Base-by-base conservation (phyloP, 2,329 filamentous ascomycete species). In the Ophiostoma populinum region DNA sequence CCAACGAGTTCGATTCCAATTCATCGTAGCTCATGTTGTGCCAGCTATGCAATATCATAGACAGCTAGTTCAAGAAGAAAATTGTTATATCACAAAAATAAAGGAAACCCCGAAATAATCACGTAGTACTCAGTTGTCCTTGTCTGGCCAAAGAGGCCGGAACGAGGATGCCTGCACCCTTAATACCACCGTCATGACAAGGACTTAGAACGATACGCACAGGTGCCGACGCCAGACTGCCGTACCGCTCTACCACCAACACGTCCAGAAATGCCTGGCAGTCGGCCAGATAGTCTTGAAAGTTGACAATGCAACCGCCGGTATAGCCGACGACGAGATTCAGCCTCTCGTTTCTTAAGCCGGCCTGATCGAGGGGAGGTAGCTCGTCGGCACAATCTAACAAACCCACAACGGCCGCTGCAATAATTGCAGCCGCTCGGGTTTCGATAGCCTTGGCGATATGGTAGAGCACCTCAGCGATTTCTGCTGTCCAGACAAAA, bases 261-360 rank as follows among this genome's bases (percentile, higher is more conserved):
- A 54, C 49, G 46, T 82, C 72, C 33, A 86, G 62, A 48, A 79
- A 79, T 11, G 55, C 47, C 51, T 85, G 78, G 43, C 76, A 82
- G 46, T 78, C 75, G 29, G 59, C 55, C 27, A 80, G 59, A 53
- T 81, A 85, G 45, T 79, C 67, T 32, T 80, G 79, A 47, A 83
- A 83, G 47, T 80, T 72, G n/a, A 74, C 69, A 39, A 86, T 86
- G 47, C 80, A 83, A 6, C 79, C 77, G 21, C 80, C 80, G 0
- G 80, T 83, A 49, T 82, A 86, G 1, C 80, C 80, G 15, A 86
- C 76, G 2, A 81, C 73, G 20, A 87, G 52, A 45, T 81, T 75
- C 41, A 57, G 45, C 40, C 34, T 39, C 15, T 33, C 31, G 5
- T 25, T 25, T 8, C 24, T 25, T n/a, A n/a, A n/a, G n/a, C 6